Conservation (phyloP, 1,284 basidiomycete genomes). For the Pterula multifida region DNA sequence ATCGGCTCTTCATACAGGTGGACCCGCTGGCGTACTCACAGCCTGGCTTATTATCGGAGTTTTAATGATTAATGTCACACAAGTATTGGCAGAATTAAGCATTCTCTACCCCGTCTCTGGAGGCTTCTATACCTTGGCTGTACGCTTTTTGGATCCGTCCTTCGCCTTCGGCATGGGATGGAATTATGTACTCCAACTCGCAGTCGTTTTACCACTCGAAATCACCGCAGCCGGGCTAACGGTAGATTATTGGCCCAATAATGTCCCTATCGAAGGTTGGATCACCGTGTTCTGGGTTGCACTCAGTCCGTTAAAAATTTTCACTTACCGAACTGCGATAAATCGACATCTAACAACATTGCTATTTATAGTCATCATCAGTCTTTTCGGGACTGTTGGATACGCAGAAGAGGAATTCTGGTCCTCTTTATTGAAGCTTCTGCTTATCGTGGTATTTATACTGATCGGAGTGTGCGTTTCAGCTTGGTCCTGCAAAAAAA, state of each 20-base stretch:
- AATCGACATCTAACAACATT: slow-evolving; percentile 4
- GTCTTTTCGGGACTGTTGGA: slow-evolving; percentile 29
- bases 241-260: slow-evolving; percentile 28
- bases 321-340: neutral
- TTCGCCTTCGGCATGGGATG: slow-evolving; percentile 43
- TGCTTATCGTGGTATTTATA: slow-evolving; percentile 41
- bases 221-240: slow-evolving; percentile 34
- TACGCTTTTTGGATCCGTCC: slow-evolving; percentile 36
- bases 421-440: slow-evolving; percentile 43
- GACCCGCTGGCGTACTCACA: slow-evolving; percentile 30
- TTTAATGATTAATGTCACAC: slow-evolving; percentile 35
- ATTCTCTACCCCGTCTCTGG: slow-evolving; percentile 41
- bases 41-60: slow-evolving; percentile 31
- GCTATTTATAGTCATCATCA: slow-evolving; percentile 21
- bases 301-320: slow-evolving; percentile 19
- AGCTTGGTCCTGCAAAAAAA: slow-evolving; percentile 14
- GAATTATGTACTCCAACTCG: slow-evolving; percentile 37
- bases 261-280: slow-evolving; percentile 28
- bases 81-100: slow-evolving; percentile 39
- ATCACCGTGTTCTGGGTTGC: slow-evolving; percentile 37
- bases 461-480: slow-evolving; percentile 34
- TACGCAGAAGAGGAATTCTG: slow-evolving; percentile 47
- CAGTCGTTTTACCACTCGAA: slow-evolving; percentile 28
- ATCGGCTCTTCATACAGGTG: slow-evolving; percentile 23
- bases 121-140: slow-evolving; percentile 33